Percentiles rank a stretch among this genome's conserved stretches.
Conservation (phyloP, 2,329 filamentous ascomycete genomes). For the Akanthomyces uredinophilus region DNA sequence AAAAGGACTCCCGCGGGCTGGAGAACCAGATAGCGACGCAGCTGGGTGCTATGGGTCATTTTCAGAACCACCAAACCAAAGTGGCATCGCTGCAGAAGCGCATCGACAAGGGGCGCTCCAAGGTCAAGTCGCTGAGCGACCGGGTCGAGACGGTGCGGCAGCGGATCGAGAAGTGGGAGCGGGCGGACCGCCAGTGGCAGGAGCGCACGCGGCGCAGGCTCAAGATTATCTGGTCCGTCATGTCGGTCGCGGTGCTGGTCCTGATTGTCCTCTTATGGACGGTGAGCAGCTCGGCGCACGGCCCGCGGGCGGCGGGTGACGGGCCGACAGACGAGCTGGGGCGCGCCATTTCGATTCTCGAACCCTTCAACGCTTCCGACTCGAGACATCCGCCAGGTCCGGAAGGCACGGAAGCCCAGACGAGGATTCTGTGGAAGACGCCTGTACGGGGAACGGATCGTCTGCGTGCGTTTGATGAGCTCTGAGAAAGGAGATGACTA, state of each 20-base stretch:
- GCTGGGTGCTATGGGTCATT: conserved; percentile 55
- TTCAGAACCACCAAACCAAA: conserved; percentile 58
- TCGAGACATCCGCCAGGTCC: conserved; percentile 16
- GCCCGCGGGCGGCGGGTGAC: not conserved
- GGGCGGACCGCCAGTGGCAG: conserved; percentile 61
- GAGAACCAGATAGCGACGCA: conserved; percentile 56
- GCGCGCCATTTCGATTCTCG: conserved; percentile 13
- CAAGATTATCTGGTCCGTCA: conserved; percentile 58
- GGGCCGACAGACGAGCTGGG: not conserved
- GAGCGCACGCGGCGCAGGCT: conserved; percentile 60
- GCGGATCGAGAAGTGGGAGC: conserved; percentile 63
- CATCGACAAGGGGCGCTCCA: conserved; percentile 54
- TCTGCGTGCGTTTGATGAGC: conserved; percentile 42
- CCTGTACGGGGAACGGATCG: conserved; percentile 29
- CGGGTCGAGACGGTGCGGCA: conserved; percentile 60
- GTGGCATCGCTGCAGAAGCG: conserved; percentile 59
- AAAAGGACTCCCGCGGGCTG: conserved; percentile 53
- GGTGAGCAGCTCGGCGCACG: conserved; percentile 16
- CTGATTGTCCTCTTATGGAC: conserved; percentile 39
- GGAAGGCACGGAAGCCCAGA: conserved; percentile 18
- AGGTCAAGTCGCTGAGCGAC: conserved; percentile 53
- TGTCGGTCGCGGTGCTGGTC: conserved; percentile 43
- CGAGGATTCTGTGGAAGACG: conserved; percentile 25
- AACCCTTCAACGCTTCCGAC: conserved; percentile 16
- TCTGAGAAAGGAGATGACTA: conserved; percentile 27